Conservation (phyloP, 208 protist genomes). For the Trypanosoma melophagium region DNA sequence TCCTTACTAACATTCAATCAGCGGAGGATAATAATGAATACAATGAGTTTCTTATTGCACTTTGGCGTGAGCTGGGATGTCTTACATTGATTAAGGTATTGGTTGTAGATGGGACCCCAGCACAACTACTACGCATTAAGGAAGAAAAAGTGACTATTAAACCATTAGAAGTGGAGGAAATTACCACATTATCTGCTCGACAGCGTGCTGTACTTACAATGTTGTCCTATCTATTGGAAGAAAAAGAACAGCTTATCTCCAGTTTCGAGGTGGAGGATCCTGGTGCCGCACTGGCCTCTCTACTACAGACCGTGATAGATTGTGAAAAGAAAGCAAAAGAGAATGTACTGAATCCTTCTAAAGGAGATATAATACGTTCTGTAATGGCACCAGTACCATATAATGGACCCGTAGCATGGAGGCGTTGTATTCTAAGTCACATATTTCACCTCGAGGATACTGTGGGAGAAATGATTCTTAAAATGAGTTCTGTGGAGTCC, state of each 20-base stretch:
- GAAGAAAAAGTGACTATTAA: conserved; percentile 21
- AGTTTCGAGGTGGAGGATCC: not conserved
- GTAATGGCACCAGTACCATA: conserved; percentile 11
- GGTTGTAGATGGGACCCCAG: conserved; percentile 27
- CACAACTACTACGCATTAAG: not conserved
- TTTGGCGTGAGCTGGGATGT: conserved; percentile 61
- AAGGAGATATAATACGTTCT: not conserved
- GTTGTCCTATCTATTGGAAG: conserved; percentile 48
- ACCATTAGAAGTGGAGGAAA: conserved; percentile 23
- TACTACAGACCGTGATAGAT: not conserved
- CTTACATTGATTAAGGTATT: conserved; percentile 65
- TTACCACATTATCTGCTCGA: conserved; percentile 31
- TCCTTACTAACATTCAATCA: not conserved
- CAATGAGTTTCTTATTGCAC: conserved; percentile 21
- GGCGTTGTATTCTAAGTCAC: conserved; percentile 27
- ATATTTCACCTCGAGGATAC: conserved; percentile 55
- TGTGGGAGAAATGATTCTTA: conserved; percentile 42
- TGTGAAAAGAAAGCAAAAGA: not conserved
- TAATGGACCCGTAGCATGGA: conserved; percentile 32
- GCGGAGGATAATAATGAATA: conserved; percentile 9
- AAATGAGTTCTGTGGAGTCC: conserved; percentile 16
- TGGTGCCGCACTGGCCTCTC: conserved; percentile 2
- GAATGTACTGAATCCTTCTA: not conserved
- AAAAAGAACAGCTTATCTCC: not conserved
- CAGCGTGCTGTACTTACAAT: conserved; percentile 46